Base-by-base conservation (phyloP, 331 rosid genomes). In the Malus hybrid region DNA sequence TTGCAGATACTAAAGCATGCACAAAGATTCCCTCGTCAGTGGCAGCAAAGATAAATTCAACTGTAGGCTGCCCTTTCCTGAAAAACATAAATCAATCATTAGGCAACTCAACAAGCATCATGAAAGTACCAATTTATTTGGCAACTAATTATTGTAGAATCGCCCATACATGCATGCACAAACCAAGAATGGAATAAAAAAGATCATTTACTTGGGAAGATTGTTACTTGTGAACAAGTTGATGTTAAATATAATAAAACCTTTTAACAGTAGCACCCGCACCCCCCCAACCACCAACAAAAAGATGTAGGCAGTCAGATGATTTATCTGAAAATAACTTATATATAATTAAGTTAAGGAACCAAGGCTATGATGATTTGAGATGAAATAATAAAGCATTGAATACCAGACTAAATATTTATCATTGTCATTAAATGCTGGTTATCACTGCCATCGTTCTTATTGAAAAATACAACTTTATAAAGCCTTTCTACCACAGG, bases 21-120 rank as follows among this genome's bases (percentile, higher is more conserved):
- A 92, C 85, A 77, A 89, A 90, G 74, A 94, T 84, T 75, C 97
- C 97, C 84, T 94, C 99, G 78, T 92, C 96, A 13, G 91, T 90
- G 50, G 97, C 97, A 85, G 97, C 82, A 92, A 94, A 92, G 64
- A 88, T 80, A 85, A 94, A 94, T 80, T 94, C 99, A 70, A 94
- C 55, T 7, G 87, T 86, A 60, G 96, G 97, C 73, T 87, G 97
- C 64, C 99, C 99, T 85, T 90, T 90, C 90, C 98, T 94, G 87
- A 71, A 73, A 83, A 75, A 76, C 62, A 67, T 70, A 32, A 76
- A 75, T 80, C 66, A 86, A 32, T 77, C 74, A 79, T 83, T 62
- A 83, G 79, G 67, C 73, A 80, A 64, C 76, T 59, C 29, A 67
- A 76, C 73, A 71, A 34, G 72, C 55, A 76, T 34, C 14, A 10